Base-by-base conservation (phyloP, 192 early-diverging fungal species). In the Pilaira anomala region DNA sequence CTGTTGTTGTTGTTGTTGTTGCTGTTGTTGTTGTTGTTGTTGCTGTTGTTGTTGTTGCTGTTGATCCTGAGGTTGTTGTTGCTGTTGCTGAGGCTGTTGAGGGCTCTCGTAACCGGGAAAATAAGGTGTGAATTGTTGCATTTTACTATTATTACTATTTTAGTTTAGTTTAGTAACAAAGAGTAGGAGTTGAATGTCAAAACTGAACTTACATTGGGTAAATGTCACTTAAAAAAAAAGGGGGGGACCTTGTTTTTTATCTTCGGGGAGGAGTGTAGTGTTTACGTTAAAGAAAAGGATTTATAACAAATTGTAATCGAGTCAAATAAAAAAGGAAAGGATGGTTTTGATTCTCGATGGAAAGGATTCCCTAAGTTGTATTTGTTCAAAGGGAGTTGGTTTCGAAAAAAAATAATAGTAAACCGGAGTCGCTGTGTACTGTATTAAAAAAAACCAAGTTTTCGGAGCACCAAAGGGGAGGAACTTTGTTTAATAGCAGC, bases 41-140 rank as follows among this genome's bases (percentile, higher is more conserved):
- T 60, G 59, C n/a, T 46, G 42, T 51, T 51, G 49, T 12, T 21
- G 24, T 12, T 51, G 49, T 12, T 21, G 22, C 0, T 30, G 49
- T 1, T 26, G 1, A n/a, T n/a, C n/a, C 19, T 51, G 49, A 12
- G 0, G 25, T 28, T 51, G 49, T 3, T 18, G 49, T 28, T 51
- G 49, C 19, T 51, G 16, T 24, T 48, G 13, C 7, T 46, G 41
- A 21, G 22, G 41, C 25, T 60, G 59, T 26, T 46, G 42, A 58
- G 56, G 16, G 30, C 30, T 58, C 14, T 58, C 56, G 41, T 58
- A 58, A 40, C 56, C 56, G 33, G 56, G 33, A 33, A 58, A 58
- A 40, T 58, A 58, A 42, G 56, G 18, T 41, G 40, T 40, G 18
- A 24, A 39, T 24, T 58, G 56, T 46, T 46, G 18, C 44, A 14